A percentile compares a stretch with the other conserved stretches of the same genome.
Conservation (phyloP, 2,329 filamentous ascomycete genomes). For the Penicillium sp. region DNA sequence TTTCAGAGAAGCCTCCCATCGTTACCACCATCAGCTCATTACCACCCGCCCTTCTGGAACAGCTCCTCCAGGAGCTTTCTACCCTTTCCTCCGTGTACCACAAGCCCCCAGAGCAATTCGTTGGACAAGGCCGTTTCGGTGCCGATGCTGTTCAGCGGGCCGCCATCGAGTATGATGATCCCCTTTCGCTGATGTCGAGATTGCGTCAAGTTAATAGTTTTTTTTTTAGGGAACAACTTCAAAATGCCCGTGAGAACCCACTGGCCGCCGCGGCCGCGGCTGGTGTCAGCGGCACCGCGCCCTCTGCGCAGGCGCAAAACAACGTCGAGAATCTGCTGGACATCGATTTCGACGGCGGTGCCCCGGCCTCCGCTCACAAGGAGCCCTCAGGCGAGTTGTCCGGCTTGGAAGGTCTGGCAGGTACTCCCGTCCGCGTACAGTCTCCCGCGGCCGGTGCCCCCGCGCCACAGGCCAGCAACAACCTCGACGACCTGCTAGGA, state of each 20-base stretch:
- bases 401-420: slow-evolving; percentile 59
- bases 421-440: slow-evolving; percentile 54
- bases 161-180: slow-evolving; percentile 71
- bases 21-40: slow-evolving; percentile 90
- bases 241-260: slow-evolving; percentile 91
- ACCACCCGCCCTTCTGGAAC: slow-evolving; percentile 78
- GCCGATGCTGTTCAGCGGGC: slow-evolving; percentile 93
- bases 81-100: slow-evolving; percentile 97
- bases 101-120: slow-evolving; percentile 97
- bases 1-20: slow-evolving; percentile 93
- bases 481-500: slow-evolving; percentile 80
- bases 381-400: slow-evolving; percentile 65
- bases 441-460: slow-evolving; percentile 45
- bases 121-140: slow-evolving; percentile 90
- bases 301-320: slow-evolving; percentile 58
- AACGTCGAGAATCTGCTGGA: slow-evolving; percentile 95
- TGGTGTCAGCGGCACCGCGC: slow-evolving; percentile 58
- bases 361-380: slow-evolving; percentile 80
- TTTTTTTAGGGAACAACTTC: slow-evolving; percentile 69
- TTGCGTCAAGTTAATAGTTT: slow-evolving; percentile 21
- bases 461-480: slow-evolving; percentile 48
- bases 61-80: slow-evolving; percentile 87
- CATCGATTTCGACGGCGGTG: slow-evolving; percentile 92
- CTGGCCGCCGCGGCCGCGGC: slow-evolving; percentile 78
- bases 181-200: background rate